A percentile compares a stretch with the other conserved stretches of the same genome.
phyloP scores from a whole-genome alignment of 176 grass and related monocot genomes.

The Oryza punctata region DNA sequence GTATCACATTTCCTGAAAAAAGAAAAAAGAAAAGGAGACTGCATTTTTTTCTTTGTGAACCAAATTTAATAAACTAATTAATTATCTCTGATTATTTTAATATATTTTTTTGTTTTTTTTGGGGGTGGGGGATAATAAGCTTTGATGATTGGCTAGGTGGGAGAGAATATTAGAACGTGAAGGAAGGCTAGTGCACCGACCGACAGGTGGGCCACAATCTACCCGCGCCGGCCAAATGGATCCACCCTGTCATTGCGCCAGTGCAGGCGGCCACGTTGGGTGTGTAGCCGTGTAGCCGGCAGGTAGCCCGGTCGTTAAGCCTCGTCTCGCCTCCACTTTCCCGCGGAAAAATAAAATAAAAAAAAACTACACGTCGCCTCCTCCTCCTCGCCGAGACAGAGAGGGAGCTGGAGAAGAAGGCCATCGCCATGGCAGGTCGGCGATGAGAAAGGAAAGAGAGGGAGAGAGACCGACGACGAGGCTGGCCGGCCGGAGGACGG shows the following conservation, averaged over 20 bases:
- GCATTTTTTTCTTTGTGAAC: neutral
- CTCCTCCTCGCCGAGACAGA: constrained; percentile 11
- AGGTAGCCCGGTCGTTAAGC: constrained; percentile 34
- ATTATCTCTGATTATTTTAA: neutral
- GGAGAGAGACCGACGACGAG: too few species aligned
- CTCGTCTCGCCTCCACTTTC: constrained; percentile 17
- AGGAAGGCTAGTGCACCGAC: neutral
- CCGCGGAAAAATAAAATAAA: constrained; percentile 10
- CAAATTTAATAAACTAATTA: neutral
- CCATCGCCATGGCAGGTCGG: constrained; percentile 1
- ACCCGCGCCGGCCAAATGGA: constrained; percentile 4
- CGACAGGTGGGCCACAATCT: constrained; percentile 25
- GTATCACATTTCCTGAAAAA: neutral
- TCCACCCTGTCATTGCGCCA: constrained; percentile 31
- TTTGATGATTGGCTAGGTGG: constrained; percentile 8
- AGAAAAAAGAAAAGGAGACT: neutral
- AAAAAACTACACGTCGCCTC: neutral
- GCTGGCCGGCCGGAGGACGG: neutral
- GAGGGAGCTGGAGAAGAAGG: neutral
- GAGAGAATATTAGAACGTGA: constrained; percentile 50
- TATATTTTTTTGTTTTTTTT: too few species aligned
- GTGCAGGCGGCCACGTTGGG: constrained; percentile 37
- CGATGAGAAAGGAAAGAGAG: neutral
- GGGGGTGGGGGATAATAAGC: neutral
- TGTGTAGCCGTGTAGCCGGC: neutral